Base-by-base conservation (phyloP, 805 yeast genomes). In the Monosporozyma aerobia region DNA sequence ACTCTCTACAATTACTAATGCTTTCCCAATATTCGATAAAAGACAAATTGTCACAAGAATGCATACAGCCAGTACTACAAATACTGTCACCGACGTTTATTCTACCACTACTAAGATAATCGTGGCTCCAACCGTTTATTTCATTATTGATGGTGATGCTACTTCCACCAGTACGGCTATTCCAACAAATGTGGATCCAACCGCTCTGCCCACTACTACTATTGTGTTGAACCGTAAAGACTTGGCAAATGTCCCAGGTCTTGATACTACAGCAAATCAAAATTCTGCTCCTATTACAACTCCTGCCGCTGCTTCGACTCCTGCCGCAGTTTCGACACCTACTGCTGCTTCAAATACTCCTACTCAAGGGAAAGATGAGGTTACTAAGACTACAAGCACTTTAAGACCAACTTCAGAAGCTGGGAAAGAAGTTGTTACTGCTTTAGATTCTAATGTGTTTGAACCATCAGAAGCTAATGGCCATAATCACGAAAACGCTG, bases 51-150 rank as follows among this genome's bases (percentile, higher is more conserved):
- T 80, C 52, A 80, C 85, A 19, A 71, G 83, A 62, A 67, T 68
- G 40, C 82, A 78, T 60, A 79, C 84, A 19, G 85, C 85, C 16
- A 70, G 65, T 8, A 74, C 83, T 3, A 78, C 78, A 5, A 58
- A 64, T 39, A 78, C 81, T 3, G 68, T 69, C 22, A 71, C 75
- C 3, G 69, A 69, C 51, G 64, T 71, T 29, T 73, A 72, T 57
- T 67, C 77, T 27, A 73, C 77, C 5, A 62, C 69, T 9, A 72
- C 75, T 1, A 64, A 70, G 54, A 58, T 69, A 10, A 65, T 63
- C 29, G 63, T 72, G 43, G 76, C 76, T 13, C 75, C 76, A 54
- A 69, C 75, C 13, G 76, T 73, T 16, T 67, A 72, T 55, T 64
- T 66, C 44, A 58, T 72, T 32, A 64, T 73, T 32, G 65, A 71